A percentile compares a stretch with the other conserved stretches of the same genome.
These are phyloP conservation scores for Diaporthe humulicola DNA, from an alignment of 2,329 filamentous ascomycete genomes.

Conservation along the genomic window DNA sequence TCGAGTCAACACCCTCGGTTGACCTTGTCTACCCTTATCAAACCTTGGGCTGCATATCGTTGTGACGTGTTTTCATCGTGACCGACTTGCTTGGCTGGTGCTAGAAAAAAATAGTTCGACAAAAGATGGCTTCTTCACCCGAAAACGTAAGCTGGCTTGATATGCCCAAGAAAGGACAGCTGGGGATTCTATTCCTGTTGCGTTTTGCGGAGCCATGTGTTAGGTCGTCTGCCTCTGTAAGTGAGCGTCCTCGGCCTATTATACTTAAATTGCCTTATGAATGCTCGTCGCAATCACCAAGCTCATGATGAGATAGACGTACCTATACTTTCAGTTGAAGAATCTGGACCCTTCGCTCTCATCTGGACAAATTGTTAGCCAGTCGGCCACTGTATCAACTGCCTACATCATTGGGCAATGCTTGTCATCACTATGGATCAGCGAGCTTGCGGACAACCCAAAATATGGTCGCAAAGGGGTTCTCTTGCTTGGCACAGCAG, in stretches of 20 bases:
- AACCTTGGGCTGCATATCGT: neutral
- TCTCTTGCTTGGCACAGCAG: slow-evolving; percentile 23
- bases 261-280: neutral
- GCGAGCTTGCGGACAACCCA: slow-evolving; percentile 6
- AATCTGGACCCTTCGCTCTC: slow-evolving; percentile 14
- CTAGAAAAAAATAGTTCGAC: neutral
- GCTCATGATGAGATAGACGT: slow-evolving; percentile 7
- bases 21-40: neutral
- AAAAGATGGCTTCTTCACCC: neutral
- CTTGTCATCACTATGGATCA: slow-evolving; percentile 15
- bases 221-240: slow-evolving; percentile 22
- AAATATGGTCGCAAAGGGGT: slow-evolving; percentile 9
- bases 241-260: neutral
- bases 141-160: slow-evolving; percentile 10
- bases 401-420: slow-evolving; percentile 22
- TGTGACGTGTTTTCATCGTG: neutral
- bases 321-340: slow-evolving; percentile 21
- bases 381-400: slow-evolving; percentile 20
- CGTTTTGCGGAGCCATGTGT: slow-evolving; percentile 23
- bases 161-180: slow-evolving; percentile 22
- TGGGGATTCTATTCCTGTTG: neutral
- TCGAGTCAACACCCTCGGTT: neutral
- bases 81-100: neutral
- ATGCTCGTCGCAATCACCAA: slow-evolving; percentile 6
- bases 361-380: slow-evolving; percentile 24